Evolutionary conservation across 306 rosid genomes (phyloP), one percentile per base, ranked within the genome.

Genomic region (Lathyrus sativus): DNA sequence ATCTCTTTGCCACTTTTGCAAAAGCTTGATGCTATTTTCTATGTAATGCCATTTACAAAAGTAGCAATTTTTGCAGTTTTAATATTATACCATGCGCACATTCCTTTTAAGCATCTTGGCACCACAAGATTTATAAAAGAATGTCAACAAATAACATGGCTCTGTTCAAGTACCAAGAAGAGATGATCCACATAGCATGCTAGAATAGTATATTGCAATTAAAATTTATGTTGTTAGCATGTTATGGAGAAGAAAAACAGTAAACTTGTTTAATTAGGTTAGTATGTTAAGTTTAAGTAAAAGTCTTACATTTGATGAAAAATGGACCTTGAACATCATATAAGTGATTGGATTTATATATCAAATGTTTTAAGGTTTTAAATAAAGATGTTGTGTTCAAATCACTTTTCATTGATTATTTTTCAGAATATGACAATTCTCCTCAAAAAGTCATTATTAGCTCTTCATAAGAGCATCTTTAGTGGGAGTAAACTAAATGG

Each of bases 21-120:
- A 54, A 66, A 74, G 49, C 73, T 55, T 70, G 70, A 70, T 80
- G 72, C 78, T 64, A 76, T 72, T 70, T 61, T 71, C 58, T 75
- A 22, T 74, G 58, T 54, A 74, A 69, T 63, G 59, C 72, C 28
- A 68, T 46, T 22, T 31, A 5, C 62, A 62, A 44, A 54, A 50
- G 63, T 10, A 4, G 14, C 50, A 11, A 64, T 33, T 45, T 74
- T 66, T 65, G 14, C 19, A 58, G 55, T 74, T 65, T 57, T 43
- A 18, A 19, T 62, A 39, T 62, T 62, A 39, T 62, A 3, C 67
- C 46, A 62, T 26, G 22, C 37, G 62, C 62, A 62, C 51, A 61
- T 63, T 44, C 46, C 14, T 60, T 60, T 37, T 60, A 18, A 60
- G 66, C 66, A 60, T 60, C 66, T 14, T 60, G 8, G 9, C 48